Conservation (phyloP, 1,284 basidiomycete species). For the Pseudozyma sp. region DNA sequence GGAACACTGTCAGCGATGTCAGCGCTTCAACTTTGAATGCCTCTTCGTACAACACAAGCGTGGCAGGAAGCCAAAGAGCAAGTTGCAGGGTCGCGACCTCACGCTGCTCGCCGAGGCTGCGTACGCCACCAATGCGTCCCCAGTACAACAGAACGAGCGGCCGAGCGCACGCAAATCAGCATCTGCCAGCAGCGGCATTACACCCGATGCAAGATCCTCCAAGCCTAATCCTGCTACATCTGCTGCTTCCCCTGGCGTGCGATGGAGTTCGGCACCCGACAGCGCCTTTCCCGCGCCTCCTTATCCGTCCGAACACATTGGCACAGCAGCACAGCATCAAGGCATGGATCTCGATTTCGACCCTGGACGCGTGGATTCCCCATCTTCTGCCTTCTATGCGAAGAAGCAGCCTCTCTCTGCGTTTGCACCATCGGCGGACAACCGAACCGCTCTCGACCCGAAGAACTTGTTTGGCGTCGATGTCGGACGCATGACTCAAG, state of each 20-base stretch:
- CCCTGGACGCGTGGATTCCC: slow-evolving; percentile 5
- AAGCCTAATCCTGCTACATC: slow-evolving; percentile 7
- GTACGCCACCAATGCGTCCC: slow-evolving; percentile 38
- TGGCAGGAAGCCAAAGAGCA: slow-evolving; percentile 51
- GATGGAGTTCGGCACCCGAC: slow-evolving; percentile 46
- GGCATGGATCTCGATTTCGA: slow-evolving; percentile 21
- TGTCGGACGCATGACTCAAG: slow-evolving; percentile 39
- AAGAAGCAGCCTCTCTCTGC: slow-evolving; percentile 22
- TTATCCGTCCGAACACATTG: slow-evolving; percentile 5
- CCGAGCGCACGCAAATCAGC: slow-evolving; percentile 27
- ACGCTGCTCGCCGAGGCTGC: slow-evolving; percentile 47
- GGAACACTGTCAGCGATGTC: slow-evolving; percentile 46
- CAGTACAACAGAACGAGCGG: slow-evolving; percentile 15
- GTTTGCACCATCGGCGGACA: slow-evolving; percentile 11
- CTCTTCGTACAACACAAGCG: slow-evolving; percentile 51
- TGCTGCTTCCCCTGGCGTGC: slow-evolving; percentile 35
- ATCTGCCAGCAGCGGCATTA: slow-evolving; percentile 10
- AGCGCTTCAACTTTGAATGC: slow-evolving; percentile 51
- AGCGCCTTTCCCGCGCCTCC: slow-evolving; percentile 23
- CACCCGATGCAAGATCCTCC: slow-evolving; percentile 3
- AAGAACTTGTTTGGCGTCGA: slow-evolving; percentile 48
- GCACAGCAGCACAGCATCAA: not conserved
- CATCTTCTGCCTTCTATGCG: slow-evolving; percentile 21
- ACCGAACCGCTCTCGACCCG: slow-evolving; percentile 29
- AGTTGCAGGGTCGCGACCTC: slow-evolving; percentile 47